Base-by-base conservation (phyloP, 2,329 filamentous ascomycete genomes). In the Colletotrichum agaves region DNA sequence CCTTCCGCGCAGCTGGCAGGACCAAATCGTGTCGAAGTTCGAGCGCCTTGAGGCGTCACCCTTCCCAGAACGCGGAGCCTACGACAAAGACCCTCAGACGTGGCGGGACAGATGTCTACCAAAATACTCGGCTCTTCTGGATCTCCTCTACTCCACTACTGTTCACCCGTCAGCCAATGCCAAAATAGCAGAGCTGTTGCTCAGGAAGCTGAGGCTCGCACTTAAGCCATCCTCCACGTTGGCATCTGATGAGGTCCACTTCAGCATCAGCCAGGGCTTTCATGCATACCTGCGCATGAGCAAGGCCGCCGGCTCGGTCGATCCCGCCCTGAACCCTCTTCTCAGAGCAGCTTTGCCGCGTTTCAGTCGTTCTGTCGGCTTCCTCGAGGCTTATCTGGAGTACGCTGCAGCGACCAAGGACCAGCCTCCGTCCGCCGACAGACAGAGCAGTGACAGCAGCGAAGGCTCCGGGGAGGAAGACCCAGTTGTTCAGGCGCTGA, bases 201-300 rank as follows among this genome's bases (percentile, higher is more conserved):
- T 91, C 39, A 83, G 86, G 62, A 92, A 92, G 73, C 78, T 93
- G 43, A 88, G 89, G 72, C 83, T 90, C 23, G 88, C 90, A 0
- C 79, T 93, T 49, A 82, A 87, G 19, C 88, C 89, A 7, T 88
- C 87, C 2, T 85, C 85, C 5, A 83, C 85, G 11, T 78, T 88
- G 58, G 83, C 85, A 2, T 88, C 87, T 3, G 86, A 90, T 69
- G 86, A 90, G 74, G 87, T 88, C n/a, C 84, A 88, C 39, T 93
- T 96, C 71, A 91, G 93, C 56, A 84, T 91, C 64, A 92, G 91
- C 10, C 89, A 90, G 71, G 93, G 92, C 0, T 93, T 96, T 74
- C 88, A 87, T 65, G 87, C 90, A 4, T 93, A 94, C 72, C 83
- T 93, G 27, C 84, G 87, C 55, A 88, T 93, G 84, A 88, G 85